A percentile compares a stretch with the other conserved stretches of the same genome.
phyloP scores from a whole-genome alignment of 176 grass and related monocot genomes.

The Bromus sterilis region DNA sequence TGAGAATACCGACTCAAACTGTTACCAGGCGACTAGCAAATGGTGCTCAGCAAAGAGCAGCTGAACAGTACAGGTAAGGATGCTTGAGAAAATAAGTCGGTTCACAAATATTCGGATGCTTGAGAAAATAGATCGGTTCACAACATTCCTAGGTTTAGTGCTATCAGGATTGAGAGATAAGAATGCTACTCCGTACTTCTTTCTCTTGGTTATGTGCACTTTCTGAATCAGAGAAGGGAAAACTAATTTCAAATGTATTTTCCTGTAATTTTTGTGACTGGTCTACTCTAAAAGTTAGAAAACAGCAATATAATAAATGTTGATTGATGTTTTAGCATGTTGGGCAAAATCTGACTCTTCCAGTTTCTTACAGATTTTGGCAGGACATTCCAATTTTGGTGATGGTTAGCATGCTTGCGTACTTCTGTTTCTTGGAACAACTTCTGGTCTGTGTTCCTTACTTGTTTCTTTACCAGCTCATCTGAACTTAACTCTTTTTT shows the following conservation, averaged over 20 bases:
- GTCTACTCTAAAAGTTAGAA: constrained; percentile 1
- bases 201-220: neutral
- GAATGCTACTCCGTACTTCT: neutral
- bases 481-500: neutral
- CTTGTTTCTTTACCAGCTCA: constrained; percentile 5
- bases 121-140: neutral
- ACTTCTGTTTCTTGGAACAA: constrained; percentile 99
- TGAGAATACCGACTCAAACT: constrained; percentile 80
- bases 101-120: neutral
- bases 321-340: neutral
- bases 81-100: neutral
- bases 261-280: neutral
- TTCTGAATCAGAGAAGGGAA: neutral
- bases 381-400: constrained; percentile 94
- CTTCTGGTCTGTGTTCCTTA: constrained; percentile 62
- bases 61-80: constrained; percentile 61
- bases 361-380: constrained; percentile 66
- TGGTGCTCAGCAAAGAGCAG: constrained; percentile 60
- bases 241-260: neutral
- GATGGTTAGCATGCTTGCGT: constrained; percentile 99
- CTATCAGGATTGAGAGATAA: neutral
- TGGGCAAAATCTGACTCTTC: constrained; percentile 17
- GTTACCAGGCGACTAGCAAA: constrained; percentile 40
- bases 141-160: neutral
- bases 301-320: neutral